Conservation (phyloP, 169 alveolate genomes). For the Eimeria acervulina region DNA sequence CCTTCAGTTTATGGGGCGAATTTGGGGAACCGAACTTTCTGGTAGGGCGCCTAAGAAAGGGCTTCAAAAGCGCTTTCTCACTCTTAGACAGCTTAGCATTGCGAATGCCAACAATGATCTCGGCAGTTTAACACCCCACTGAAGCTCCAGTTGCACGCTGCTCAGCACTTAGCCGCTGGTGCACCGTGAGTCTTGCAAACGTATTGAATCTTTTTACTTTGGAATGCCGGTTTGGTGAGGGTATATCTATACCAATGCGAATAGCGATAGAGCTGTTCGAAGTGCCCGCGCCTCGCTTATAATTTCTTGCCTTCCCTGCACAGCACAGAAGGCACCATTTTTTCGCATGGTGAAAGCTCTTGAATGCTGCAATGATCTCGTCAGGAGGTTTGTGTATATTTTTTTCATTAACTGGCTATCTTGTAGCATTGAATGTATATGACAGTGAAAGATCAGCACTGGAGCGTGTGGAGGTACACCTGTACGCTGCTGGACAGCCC, state of each 20-base stretch:
- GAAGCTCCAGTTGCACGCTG: not conserved
- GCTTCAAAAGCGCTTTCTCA: not conserved
- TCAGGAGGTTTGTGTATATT: not conserved
- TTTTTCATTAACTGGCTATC: not conserved
- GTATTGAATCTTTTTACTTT: not conserved
- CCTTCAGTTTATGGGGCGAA: too few species aligned
- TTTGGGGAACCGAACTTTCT: too few species aligned
- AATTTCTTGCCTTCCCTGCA: not conserved
- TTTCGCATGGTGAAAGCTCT: not conserved
- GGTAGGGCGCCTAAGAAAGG: too few species aligned
- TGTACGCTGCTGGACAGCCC: not conserved
- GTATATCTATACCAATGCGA: not conserved
- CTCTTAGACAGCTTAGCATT: not conserved
- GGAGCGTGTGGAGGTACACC: not conserved
- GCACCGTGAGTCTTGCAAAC: not conserved
- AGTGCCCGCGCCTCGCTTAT: constrained; percentile 56
- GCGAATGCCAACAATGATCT: not conserved
- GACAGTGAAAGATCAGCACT: not conserved
- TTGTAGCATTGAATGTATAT: not conserved
- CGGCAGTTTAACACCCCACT: not conserved
- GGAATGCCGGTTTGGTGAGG: not conserved
- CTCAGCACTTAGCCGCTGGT: not conserved
- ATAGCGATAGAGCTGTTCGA: not conserved
- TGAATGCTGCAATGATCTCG: not conserved
- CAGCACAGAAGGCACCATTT: not conserved